Evolutionary conservation across 805 yeast genomes (phyloP), one percentile per base, ranked within the genome.

Genomic region (Suhomyces kilbournensis): DNA sequence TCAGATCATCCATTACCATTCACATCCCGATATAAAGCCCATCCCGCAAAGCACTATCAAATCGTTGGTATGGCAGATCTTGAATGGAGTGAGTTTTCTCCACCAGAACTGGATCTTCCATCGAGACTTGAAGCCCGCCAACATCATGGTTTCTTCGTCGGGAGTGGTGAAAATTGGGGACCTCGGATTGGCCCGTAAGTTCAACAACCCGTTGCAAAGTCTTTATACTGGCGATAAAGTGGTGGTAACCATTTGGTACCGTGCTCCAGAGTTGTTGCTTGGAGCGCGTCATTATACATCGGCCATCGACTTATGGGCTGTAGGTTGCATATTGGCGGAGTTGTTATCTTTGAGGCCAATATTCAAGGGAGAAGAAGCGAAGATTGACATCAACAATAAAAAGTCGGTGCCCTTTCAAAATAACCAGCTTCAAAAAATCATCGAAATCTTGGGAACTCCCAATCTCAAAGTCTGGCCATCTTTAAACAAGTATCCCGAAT

Each of bases 71-170:
- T 91, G 94, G 91, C 99, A 94, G 71, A 86, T 96, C 4, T 68
- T 94, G 25, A 89, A 89, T 61, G 99, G 99, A 3, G 92, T 94
- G 2, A 83, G 91, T 0, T 94, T 86, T 64, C 70, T 94, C 43
- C 99, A 94, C 69, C 93, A 91, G 67, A 93, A 94, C 69, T 94
- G 99, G 98, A 85, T 94, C 2, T 74, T 94, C 48, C 99, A 94
- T 69, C 78, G 99, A 56, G 99, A 94, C 70, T 77, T 94, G 57
- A 94, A 94, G 63, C 99, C 99, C 1, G 99, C 99, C 2, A 93
- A 93, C 70, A 93, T 94, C 58, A 94, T 93, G 98, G 96, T 93
- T 0, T 84, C 97, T 0, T 79, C 85, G 7, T 83, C 81, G 53
- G 99, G 99, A 0, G 83, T 84, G n/a, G 94, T 93, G 17, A 94